A percentile compares a stretch with the other conserved stretches of the same genome.
Evolutionary conservation across 2,329 filamentous ascomycete species (phyloP).

Genomic region (Chaetomiaceae sp.): DNA sequence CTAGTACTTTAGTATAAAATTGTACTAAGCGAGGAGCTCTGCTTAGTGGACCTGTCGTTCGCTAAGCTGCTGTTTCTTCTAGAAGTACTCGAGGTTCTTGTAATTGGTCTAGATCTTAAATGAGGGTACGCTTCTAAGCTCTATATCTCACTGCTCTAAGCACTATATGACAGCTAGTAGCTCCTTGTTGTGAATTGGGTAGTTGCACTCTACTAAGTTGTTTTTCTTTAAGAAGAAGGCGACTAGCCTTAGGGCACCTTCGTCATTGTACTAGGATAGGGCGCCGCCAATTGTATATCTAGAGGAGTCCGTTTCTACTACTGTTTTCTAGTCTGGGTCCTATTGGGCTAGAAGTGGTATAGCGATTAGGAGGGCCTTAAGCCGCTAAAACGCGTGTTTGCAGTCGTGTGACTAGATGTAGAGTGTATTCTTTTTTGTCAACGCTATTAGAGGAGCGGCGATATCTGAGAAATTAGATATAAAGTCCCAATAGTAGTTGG

Average conservation of each 20-base stretch:
- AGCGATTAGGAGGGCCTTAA: conserved; percentile 3
- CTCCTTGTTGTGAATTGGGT: not conserved
- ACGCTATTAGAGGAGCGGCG: too few species aligned
- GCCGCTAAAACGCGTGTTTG: conserved; percentile 2
- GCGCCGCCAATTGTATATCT: not conserved
- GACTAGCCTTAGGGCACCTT: not conserved
- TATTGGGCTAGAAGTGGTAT: conserved; percentile 1
- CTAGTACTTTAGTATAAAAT: not conserved
- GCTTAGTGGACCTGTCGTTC: not conserved
- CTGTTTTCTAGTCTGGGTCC: not conserved
- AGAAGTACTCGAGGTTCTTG: conserved; percentile 4
- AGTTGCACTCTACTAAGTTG: not conserved
- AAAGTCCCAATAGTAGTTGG: too few species aligned
- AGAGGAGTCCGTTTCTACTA: conserved; percentile 1
- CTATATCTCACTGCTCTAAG: not conserved
- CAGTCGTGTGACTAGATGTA: conserved; percentile 1
- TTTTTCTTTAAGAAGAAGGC: conserved; percentile 1
- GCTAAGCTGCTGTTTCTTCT: not conserved
- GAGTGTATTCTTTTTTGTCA: too few species aligned
- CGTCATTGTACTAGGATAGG: not conserved
- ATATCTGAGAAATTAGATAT: too few species aligned
- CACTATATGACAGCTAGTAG: too few species aligned
- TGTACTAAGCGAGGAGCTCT: not conserved
- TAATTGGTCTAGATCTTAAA: not conserved
- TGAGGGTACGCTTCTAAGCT: not conserved